phyloP scores from a whole-genome alignment of 345 rosid genomes.

The Draba incana region DNA sequence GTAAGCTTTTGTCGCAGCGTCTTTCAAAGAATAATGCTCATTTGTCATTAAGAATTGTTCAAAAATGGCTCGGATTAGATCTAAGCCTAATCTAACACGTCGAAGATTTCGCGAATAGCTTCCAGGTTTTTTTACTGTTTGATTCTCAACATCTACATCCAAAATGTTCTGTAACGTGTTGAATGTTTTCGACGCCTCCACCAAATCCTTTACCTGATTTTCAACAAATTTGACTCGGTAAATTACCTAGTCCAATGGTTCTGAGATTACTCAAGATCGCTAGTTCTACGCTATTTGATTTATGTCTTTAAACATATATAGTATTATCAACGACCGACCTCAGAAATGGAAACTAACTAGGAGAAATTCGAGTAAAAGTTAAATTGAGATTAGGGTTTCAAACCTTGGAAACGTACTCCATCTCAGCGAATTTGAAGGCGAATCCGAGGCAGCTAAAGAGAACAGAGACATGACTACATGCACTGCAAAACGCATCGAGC shows the following conservation, averaged over 20 bases:
- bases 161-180: conserved; percentile 53
- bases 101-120: conserved; percentile 73
- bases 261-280: no score
- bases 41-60: conserved; percentile 59
- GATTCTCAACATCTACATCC: conserved; percentile 58
- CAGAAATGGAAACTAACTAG: not conserved
- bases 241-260: no score
- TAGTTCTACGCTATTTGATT: no score
- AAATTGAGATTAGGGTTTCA: not conserved
- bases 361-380: not conserved
- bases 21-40: conserved; percentile 58
- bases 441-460: conserved; percentile 70
- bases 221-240: not conserved
- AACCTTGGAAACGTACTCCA: conserved; percentile 80
- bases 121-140: conserved; percentile 63
- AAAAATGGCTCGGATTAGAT: conserved; percentile 74
- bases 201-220: conserved; percentile 58
- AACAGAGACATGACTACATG: conserved; percentile 69
- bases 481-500: conserved; percentile 58
- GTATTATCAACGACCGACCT: no score
- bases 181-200: conserved; percentile 61
- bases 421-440: conserved; percentile 81
- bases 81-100: conserved; percentile 83
- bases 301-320: no score
- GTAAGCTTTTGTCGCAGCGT: conserved; percentile 82